Percentiles rank a stretch among this genome's conserved stretches.
phyloP scores from a whole-genome alignment of 345 rosid genomes.

The Trapa bicornis region DNA sequence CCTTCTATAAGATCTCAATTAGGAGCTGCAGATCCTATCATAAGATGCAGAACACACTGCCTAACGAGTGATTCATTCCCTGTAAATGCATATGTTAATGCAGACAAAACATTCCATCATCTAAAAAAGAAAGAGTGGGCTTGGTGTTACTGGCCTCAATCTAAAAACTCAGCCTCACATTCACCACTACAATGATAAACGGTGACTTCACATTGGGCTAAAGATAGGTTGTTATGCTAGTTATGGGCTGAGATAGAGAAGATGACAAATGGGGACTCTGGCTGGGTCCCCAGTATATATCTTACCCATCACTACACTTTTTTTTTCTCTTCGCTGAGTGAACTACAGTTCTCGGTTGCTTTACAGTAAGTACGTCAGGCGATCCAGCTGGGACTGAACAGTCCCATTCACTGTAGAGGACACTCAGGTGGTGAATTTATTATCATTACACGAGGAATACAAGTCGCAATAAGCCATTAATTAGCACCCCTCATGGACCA shows the following conservation, averaged over 20 bases:
- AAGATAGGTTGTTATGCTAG: background rate
- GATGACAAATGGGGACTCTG: background rate
- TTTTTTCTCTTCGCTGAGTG: too few relatives aligned
- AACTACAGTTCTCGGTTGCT: background rate
- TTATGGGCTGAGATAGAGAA: background rate
- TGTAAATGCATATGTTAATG: too few relatives aligned
- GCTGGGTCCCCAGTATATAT: background rate
- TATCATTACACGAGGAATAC: background rate
- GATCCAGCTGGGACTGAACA: background rate
- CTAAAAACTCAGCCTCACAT: background rate
- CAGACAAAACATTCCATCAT: too few relatives aligned
- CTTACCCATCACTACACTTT: too few relatives aligned
- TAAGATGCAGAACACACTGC: background rate
- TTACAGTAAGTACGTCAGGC: background rate
- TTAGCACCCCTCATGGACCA: background rate
- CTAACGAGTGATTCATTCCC: background rate
- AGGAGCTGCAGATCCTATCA: background rate
- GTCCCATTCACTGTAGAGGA: background rate
- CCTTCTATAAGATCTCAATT: constrained; percentile 14
- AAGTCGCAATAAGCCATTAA: background rate
- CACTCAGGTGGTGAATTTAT: background rate
- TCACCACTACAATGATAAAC: background rate
- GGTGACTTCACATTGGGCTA: background rate
- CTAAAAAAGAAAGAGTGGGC: too few relatives aligned
- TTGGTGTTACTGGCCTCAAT: background rate